A percentile compares a stretch with the other conserved stretches of the same genome.
Evolutionary conservation across 306 rosid species (phyloP).

Genomic region (Chamaecrista fasciculata): DNA sequence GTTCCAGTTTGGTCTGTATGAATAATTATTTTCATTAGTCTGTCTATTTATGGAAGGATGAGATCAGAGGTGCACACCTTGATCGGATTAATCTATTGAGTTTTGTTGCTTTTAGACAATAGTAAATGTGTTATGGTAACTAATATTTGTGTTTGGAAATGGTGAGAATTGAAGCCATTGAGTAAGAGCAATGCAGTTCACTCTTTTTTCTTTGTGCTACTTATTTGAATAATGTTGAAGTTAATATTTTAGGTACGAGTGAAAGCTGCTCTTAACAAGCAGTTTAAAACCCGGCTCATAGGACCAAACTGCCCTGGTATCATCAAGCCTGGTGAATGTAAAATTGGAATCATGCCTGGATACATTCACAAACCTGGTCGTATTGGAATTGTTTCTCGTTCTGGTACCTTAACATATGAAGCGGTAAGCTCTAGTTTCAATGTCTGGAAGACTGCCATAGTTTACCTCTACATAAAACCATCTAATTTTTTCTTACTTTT

Average conservation of each 20-base stretch:
- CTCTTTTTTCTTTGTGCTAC: constrained; percentile 1
- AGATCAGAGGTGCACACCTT: constrained; percentile 15
- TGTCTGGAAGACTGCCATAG: background rate
- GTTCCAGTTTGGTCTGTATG: background rate
- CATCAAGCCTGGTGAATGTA: constrained; percentile 99
- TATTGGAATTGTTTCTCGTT: constrained; percentile 95
- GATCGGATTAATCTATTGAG: background rate
- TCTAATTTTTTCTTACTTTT: constrained; percentile 21
- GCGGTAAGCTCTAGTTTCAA: constrained; percentile 67
- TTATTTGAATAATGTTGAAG: constrained; percentile 18
- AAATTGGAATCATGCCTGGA: constrained; percentile 99
- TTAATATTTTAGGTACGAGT: constrained; percentile 68
- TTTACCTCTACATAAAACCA: constrained; percentile 20
- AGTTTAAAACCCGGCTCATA: constrained; percentile 84
- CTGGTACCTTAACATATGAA: constrained; percentile 99
- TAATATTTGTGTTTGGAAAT: background rate
- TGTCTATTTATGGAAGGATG: background rate
- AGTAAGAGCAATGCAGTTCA: background rate
- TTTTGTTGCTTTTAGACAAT: background rate
- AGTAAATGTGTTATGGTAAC: background rate
- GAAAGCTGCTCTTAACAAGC: constrained; percentile 89
- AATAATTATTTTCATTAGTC: background rate
- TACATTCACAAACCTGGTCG: constrained; percentile 99
- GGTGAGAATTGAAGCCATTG: background rate
- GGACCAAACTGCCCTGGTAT: constrained; percentile 99